Evolutionary conservation across 371 early-diverging fungal species (phyloP).

Genomic region (Mortierella sp.): DNA sequence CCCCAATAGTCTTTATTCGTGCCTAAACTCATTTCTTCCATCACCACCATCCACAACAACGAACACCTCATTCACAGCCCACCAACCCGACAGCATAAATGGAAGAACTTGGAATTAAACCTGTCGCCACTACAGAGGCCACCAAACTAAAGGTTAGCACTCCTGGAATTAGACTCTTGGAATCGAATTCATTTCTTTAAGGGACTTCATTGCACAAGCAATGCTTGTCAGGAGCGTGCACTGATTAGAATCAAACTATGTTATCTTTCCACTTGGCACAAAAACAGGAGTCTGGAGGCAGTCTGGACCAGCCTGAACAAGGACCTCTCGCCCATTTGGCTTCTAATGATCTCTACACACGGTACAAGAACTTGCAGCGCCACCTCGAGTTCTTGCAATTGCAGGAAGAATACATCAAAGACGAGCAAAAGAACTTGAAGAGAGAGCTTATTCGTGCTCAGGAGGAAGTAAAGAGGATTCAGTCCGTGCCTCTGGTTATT

Average conservation of each 20-base stretch:
- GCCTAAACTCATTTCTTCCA: neutral
- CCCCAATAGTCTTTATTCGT: neutral
- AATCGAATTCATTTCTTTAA: neutral
- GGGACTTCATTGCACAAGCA: no score
- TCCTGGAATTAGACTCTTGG: neutral
- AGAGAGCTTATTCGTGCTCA: conserved; percentile 95
- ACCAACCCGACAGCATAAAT: conserved; percentile 16
- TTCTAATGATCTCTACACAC: conserved; percentile 91
- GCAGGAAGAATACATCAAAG: conserved; percentile 99
- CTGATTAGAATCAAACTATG: no score
- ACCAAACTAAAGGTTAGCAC: conserved; percentile 30
- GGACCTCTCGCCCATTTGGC: conserved; percentile 65
- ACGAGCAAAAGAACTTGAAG: conserved; percentile 98
- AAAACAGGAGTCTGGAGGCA: conserved; percentile 18
- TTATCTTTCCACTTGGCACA: neutral
- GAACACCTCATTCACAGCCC: conserved; percentile 8
- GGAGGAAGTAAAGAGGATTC: conserved; percentile 99
- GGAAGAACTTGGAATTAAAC: conserved; percentile 53
- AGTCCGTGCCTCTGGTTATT: conserved; percentile 99
- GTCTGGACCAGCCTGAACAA: conserved; percentile 30
- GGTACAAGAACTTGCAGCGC: conserved; percentile 93
- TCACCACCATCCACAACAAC: conserved; percentile 7
- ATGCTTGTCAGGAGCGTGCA: no score
- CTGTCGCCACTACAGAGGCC: conserved; percentile 26
- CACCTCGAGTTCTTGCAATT: conserved; percentile 96